Base-by-base conservation (phyloP, 257 asterid species). In the Voacanga thouarsii region DNA sequence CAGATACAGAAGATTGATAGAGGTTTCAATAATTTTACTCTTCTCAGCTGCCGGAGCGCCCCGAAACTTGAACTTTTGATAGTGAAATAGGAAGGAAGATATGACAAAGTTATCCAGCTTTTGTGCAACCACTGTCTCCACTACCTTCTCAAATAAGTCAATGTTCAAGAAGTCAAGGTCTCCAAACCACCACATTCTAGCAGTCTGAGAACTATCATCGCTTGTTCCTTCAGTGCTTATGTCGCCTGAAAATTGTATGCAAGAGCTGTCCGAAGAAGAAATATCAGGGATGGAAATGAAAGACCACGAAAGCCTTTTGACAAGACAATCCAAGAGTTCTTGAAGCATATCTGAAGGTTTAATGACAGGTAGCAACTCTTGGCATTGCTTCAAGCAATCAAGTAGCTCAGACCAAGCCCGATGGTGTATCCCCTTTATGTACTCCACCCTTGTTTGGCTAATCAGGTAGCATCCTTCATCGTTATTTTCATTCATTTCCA, bases 381-480 rank as follows among this genome's bases (percentile, higher is more conserved):
- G 93, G 64, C 86, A 83, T 68, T 82, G 85, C 75, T 80, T 88
- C 61, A 90, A 70, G 81, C 86, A 83, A 23, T 71, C 82, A 11
- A 90, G 77, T 28, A 90, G 80, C 56, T 90, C 92, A 60, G 72
- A 61, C 96, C 90, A 90, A 18, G 83, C 80, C 86, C 86, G 81
- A n/a, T n/a, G 77, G 71, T 80, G 82, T 41, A 83, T 47, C 60
- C 47, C 81, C 74, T 80, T 79, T 2, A 84, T 50, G 82, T 24
- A 84, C 50, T 69, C 80, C 66, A 6, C 59, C 0, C 47, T 37
- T 37, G 86, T 83, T 65, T 83, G 86, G 18, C 74, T 43, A 18
- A 75, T n/a, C 77, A 83, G 81, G 79, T 81, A 49, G 60, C 67
- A 44, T 61, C 41, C 65, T 53, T 83, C 78, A 37, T 12, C 57